A percentile compares a stretch with the other conserved stretches of the same genome.
Conservation (phyloP, 495 filamentous ascomycete species). For the Podospora pseudocomata region DNA sequence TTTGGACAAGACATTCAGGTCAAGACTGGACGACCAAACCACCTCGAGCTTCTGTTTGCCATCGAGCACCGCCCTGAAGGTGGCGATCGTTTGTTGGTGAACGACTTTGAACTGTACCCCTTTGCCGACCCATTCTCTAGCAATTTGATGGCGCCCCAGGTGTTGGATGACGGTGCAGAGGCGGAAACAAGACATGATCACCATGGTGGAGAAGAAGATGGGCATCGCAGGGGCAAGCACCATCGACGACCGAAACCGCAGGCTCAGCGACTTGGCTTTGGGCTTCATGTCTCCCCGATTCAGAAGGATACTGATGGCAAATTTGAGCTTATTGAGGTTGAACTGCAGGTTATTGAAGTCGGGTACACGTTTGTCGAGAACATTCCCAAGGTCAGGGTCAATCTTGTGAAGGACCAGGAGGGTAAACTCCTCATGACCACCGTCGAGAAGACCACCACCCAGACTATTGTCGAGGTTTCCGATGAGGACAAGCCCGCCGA, state of each 20-base stretch:
- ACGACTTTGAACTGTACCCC: constrained; percentile 45
- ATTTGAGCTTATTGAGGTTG: constrained; percentile 41
- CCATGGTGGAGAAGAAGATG: constrained; percentile 16
- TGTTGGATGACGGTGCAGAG: constrained; percentile 15
- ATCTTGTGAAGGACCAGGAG: constrained; percentile 41
- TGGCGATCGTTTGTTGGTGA: constrained; percentile 39
- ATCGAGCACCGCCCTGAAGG: constrained; percentile 30
- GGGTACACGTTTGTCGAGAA: constrained; percentile 41
- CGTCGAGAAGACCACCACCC: constrained; percentile 27
- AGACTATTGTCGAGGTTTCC: constrained; percentile 18
- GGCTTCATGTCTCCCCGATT: constrained; percentile 26
- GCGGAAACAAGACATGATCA: constrained; percentile 14
- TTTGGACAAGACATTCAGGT: constrained; percentile 23
- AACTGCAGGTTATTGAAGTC: constrained; percentile 51
- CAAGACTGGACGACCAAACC: constrained; percentile 32
- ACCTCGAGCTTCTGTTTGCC: constrained; percentile 41
- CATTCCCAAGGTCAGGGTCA: constrained; percentile 45
- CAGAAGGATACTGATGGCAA: constrained; percentile 31
- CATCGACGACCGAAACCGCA: constrained; percentile 13
- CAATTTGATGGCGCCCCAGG: constrained; percentile 31
- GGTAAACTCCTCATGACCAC: constrained; percentile 43
- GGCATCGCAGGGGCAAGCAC: constrained; percentile 17
- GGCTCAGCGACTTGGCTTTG: constrained; percentile 39
- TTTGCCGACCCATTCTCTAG: constrained; percentile 30
- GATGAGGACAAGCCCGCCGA: constrained; percentile 26